Base-by-base conservation (phyloP, 192 early-diverging fungal genomes). In the Gryganskiella cystojenkinii region DNA sequence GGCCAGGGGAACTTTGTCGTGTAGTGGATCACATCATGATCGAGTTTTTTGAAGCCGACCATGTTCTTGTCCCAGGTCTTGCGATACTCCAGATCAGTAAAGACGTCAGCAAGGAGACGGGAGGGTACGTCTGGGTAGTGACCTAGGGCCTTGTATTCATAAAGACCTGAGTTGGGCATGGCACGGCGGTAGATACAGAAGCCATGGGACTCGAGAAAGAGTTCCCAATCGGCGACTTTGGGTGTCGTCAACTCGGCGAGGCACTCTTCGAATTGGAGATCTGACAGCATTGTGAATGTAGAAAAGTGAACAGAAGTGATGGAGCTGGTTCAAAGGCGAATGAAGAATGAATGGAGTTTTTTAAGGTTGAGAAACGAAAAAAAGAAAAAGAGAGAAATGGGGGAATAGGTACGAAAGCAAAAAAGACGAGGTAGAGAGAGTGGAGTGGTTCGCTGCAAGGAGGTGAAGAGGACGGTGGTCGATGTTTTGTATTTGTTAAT, bases 11-110 rank as follows among this genome's bases (percentile, higher is more conserved):
- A 85, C 58, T 85, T 86, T 57, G 80, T 78, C n/a, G 74, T 68
- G 65, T 81, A 85, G 40, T 72, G 73, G 52, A 83, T 81, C 37
- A 66, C 65, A 34, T 56, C 67, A 45, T 79, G 78, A 10, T 81
- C 81, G 11, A 86, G 58, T 4, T 47, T 45, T 24, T 70, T 67
- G 47, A 66, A 84, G 6, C 70, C 64, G 28, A 83, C 70, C 85
- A 87, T 87, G 58, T 87, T 83, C 60, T 80, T 81, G 59, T 87
- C 85, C 85, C 85, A 87, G 40, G 55, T 79, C 64, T 75, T 83
- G 45, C 85, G 84, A 64, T 83, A 85, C 49, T 81, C 79, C 9
- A 84, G 73, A 68, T 87, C 85, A 8, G 81, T 73, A 45, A 85
- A 87, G 44, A 87, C 85, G 33, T 81, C 82, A 15, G 81, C 79